Percentiles rank a stretch among this genome's conserved stretches.
Conservation (phyloP, 177 flowering plant species). For the Tripterygium wilfordii region DNA sequence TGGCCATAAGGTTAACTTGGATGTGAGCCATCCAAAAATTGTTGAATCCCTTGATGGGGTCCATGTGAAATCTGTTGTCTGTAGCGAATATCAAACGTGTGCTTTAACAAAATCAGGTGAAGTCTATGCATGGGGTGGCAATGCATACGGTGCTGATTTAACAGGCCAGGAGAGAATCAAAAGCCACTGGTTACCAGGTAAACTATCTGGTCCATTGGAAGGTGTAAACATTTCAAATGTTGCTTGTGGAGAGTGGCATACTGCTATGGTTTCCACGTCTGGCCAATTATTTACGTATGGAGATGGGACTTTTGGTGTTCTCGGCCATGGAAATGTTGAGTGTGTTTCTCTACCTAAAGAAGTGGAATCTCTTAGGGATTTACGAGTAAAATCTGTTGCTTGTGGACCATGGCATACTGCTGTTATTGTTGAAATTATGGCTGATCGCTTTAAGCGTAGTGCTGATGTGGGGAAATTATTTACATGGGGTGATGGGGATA, state of each 20-base stretch:
- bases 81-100: conserved; percentile 64
- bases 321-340: conserved; percentile 58
- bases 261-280: conserved; percentile 42
- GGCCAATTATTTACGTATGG: conserved; percentile 68
- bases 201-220: conserved; percentile 35
- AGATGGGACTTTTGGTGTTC: conserved; percentile 75
- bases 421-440: conserved; percentile 46
- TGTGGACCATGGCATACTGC: conserved; percentile 82
- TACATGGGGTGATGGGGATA: conserved; percentile 79
- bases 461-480: conserved; percentile 42
- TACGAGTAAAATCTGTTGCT: conserved; percentile 51
- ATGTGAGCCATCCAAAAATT: conserved; percentile 42
- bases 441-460: conserved; percentile 25
- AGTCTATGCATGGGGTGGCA: conserved; percentile 59
- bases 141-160: conserved; percentile 18
- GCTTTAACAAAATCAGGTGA: conserved; percentile 55
- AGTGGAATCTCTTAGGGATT: conserved; percentile 53
- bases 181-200: conserved; percentile 40
- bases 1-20: conserved; percentile 50
- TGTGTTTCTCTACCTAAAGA: conserved; percentile 52
- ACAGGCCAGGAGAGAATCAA: conserved; percentile 16
- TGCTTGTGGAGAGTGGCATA: conserved; percentile 77
- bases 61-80: conserved; percentile 34
- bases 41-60: conserved; percentile 46
- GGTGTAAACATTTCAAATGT: conserved; percentile 37